Evolutionary conservation across 768 basidiomycete genomes (phyloP), one percentile per base, ranked within the genome.

Genomic region (Kwoniella mangroviensis): DNA sequence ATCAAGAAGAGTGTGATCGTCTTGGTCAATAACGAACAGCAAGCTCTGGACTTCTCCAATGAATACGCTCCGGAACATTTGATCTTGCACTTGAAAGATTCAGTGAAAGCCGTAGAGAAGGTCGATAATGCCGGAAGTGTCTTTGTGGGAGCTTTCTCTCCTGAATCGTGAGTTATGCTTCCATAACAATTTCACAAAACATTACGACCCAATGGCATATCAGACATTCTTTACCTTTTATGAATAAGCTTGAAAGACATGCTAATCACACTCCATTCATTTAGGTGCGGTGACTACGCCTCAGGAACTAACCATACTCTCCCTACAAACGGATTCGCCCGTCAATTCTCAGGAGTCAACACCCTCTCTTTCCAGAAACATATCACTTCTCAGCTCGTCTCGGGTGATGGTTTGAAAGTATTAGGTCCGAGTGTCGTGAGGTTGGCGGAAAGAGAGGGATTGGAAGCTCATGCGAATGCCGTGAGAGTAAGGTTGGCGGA

Each of bases 261-360:
- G 26, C 26, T 26, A 26, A 26, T 26, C 26, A 26, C 26, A 26
- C 26, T 26, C 26, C 26, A 26, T 26, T 26, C 26, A 26, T 4
- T 26, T 26, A 26, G 26, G 26, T 26, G 94, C 83, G 97, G 97
- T 40, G 97, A 99, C 83, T 99, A 98, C 77, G 96, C 96, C 6
- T 98, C 96, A 0, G 97, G 97, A 21, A 98, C 97, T 9, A 99
- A 99, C 83, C 97, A 99, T 85, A 98, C 96, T 0, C 86, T 99
- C 24, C 96, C 96, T 45, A 97, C 83, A 1, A 83, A 82, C 70
- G 94, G 96, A 24, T 99, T 94, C 82, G 97, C 97, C 24, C 90
- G 93, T 60, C 97, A 98, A 82, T 99, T 95, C 86, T 97, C 94
- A 75, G 97, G 97, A 4, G 97, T 99, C 75, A 98, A 96, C 85